Conservation (phyloP, 257 asterid genomes). For the Fraxinus anomala region DNA sequence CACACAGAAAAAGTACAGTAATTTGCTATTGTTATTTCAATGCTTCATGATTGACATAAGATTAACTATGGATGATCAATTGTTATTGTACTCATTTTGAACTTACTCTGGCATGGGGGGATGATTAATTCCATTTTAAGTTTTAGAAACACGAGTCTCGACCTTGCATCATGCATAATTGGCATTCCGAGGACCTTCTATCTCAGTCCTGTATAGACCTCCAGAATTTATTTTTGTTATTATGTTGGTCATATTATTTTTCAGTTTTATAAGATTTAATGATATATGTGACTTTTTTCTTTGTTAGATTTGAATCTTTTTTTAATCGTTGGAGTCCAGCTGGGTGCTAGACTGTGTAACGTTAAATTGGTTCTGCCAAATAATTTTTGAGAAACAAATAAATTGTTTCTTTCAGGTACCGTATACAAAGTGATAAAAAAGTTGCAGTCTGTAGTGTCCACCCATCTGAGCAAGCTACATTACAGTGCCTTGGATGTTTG, state of each 20-base stretch:
- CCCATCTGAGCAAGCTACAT: slow-evolving; percentile 90
- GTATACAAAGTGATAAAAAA: slow-evolving; percentile 88
- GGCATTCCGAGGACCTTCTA: neutral
- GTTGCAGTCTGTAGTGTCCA: slow-evolving; percentile 90
- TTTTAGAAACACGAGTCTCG: neutral
- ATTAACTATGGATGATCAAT: neutral
- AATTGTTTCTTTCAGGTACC: slow-evolving; percentile 57
- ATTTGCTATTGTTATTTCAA: neutral
- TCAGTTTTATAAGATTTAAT: neutral
- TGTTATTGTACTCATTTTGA: neutral
- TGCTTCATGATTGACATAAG: neutral
- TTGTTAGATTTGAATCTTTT: neutral
- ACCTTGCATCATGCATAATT: neutral
- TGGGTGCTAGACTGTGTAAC: neutral
- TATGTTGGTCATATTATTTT: neutral
- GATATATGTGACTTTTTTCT: neutral
- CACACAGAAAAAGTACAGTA: neutral
- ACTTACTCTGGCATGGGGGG: neutral
- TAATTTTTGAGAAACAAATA: neutral
- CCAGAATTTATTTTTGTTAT: neutral
- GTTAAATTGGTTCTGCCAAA: neutral
- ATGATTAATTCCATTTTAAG: neutral
- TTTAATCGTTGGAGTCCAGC: neutral
- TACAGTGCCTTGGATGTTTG: slow-evolving; percentile 90
- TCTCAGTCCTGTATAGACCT: neutral